A percentile compares a stretch with the other conserved stretches of the same genome.
Conservation (phyloP, 176 grass and related monocot genomes). For the Tillandsia fasciculata region DNA sequence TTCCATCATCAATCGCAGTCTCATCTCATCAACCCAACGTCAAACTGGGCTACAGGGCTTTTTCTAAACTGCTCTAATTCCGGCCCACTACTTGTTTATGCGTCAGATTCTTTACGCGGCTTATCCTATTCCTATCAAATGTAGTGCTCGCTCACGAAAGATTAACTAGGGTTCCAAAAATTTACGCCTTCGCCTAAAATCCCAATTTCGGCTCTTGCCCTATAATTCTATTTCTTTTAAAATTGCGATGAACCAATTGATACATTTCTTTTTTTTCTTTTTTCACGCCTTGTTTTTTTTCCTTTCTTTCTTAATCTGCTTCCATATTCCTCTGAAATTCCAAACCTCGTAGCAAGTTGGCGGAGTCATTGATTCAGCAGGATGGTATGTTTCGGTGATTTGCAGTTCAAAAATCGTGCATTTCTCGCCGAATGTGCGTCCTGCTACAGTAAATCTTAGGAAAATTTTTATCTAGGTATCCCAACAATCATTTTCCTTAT, state of each 20-base stretch:
- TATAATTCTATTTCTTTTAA: too few relatives aligned
- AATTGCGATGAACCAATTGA: too few relatives aligned
- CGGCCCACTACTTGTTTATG: too few relatives aligned
- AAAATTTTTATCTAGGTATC: slow-evolving; percentile 31
- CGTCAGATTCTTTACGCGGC: too few relatives aligned
- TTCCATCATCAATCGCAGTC: too few relatives aligned
- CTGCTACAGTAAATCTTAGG: slow-evolving; percentile 41
- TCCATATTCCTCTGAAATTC: background rate
- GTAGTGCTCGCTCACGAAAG: background rate
- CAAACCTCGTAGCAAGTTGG: background rate
- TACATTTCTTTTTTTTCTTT: too few relatives aligned
- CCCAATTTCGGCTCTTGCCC: too few relatives aligned
- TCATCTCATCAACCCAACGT: too few relatives aligned
- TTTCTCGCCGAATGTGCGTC: slow-evolving; percentile 51
- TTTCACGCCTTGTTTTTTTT: too few relatives aligned
- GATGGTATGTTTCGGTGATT: slow-evolving; percentile 59
- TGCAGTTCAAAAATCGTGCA: slow-evolving; percentile 24
- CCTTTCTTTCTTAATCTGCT: background rate
- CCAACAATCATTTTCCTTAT: slow-evolving; percentile 44
- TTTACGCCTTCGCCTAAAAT: background rate
- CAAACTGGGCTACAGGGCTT: too few relatives aligned
- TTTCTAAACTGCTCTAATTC: too few relatives aligned
- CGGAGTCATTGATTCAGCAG: slow-evolving; percentile 20
- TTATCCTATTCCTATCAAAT: background rate
- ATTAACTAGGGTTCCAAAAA: background rate